Evolutionary conservation across 345 rosid genomes (phyloP).

Genomic region (Reutealis trisperma): DNA sequence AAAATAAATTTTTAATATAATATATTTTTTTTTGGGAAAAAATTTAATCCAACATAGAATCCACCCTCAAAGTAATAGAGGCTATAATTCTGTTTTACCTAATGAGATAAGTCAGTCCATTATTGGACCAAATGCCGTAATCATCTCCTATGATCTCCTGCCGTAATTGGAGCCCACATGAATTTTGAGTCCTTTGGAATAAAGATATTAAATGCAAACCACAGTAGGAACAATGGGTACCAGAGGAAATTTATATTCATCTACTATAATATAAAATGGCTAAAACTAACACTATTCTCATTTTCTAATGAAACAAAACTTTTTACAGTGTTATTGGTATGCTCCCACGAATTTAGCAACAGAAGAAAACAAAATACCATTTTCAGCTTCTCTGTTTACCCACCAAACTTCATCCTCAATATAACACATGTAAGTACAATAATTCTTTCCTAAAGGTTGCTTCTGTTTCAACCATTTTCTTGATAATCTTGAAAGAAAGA

Average conservation of each 20-base stretch:
- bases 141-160: too few relatives aligned
- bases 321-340: not conserved
- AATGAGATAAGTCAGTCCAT: too few relatives aligned
- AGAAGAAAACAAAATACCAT: constrained; percentile 21
- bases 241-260: not conserved
- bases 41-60: too few relatives aligned
- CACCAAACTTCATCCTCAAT: constrained; percentile 14
- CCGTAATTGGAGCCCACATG: too few relatives aligned
- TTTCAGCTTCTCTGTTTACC: constrained; percentile 11
- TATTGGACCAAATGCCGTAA: too few relatives aligned
- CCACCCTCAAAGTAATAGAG: too few relatives aligned
- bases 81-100: too few relatives aligned
- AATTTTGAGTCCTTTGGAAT: not conserved
- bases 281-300: not conserved
- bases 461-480: constrained; percentile 18
- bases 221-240: not conserved
- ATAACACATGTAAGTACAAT: not conserved
- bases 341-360: constrained; percentile 2
- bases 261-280: not conserved
- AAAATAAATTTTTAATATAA: too few relatives aligned
- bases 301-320: not conserved
- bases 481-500: not conserved
- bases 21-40: too few relatives aligned
- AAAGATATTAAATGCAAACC: not conserved
- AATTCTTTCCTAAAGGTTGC: not conserved